Evolutionary conservation across 495 filamentous ascomycete genomes (phyloP).

Genomic region (Penicillium waksmanii): DNA sequence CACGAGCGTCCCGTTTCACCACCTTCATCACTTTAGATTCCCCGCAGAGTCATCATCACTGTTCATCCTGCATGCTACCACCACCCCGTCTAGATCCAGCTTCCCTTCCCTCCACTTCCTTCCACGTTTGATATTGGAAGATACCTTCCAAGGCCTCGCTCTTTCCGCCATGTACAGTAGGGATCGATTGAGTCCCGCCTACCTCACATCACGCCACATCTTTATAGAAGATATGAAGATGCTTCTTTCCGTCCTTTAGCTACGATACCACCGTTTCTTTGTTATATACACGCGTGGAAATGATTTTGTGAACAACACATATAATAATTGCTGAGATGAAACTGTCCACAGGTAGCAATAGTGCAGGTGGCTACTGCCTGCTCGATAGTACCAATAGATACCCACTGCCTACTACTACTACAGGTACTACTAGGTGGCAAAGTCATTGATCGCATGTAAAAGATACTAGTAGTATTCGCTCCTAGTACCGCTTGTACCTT

Average conservation of each 20-base stretch:
- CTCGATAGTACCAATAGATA: too few relatives aligned
- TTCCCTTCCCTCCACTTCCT: background rate
- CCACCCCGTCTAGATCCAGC: background rate
- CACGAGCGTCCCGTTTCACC: background rate
- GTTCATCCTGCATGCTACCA: too few relatives aligned
- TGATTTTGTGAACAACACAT: slow-evolving; percentile 3
- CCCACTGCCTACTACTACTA: background rate
- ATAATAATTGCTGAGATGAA: slow-evolving; percentile 5
- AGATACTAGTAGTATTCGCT: too few relatives aligned
- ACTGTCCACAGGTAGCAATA: too few relatives aligned
- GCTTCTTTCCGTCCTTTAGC: background rate
- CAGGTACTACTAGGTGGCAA: background rate
- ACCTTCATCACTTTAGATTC: slow-evolving; percentile 1
- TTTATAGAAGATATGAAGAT: background rate
- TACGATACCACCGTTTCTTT: slow-evolving; percentile 9
- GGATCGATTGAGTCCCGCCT: slow-evolving; percentile 11
- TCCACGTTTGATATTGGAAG: too few relatives aligned
- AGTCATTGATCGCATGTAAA: too few relatives aligned
- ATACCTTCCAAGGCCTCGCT: background rate
- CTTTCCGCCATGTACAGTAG: slow-evolving; percentile 12
- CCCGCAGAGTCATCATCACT: too few relatives aligned
- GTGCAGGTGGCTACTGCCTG: too few relatives aligned
- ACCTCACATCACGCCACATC: background rate
- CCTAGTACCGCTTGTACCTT: too few relatives aligned
- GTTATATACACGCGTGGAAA: background rate